A percentile compares a stretch with the other conserved stretches of the same genome.
Evolutionary conservation across 2,329 filamentous ascomycete species (phyloP).

Genomic region (Botrytis fabae): DNA sequence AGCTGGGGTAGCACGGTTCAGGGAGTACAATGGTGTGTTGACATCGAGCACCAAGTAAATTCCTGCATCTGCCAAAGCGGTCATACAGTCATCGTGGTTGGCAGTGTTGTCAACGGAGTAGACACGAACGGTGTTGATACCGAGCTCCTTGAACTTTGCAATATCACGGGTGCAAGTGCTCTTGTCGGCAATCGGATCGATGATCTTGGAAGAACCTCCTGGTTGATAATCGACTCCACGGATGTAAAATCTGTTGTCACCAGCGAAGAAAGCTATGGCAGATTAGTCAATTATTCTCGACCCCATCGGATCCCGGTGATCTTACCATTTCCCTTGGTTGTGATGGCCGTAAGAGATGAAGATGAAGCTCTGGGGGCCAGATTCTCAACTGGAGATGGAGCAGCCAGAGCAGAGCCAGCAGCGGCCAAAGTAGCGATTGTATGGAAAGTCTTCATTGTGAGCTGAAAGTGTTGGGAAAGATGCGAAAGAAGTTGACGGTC

Average conservation of each 20-base stretch:
- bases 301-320: not conserved
- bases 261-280: slow-evolving; percentile 37
- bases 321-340: slow-evolving; percentile 41
- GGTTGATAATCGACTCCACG: slow-evolving; percentile 64
- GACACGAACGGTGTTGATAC: slow-evolving; percentile 71
- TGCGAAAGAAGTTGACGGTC: slow-evolving; percentile 3
- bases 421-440: slow-evolving; percentile 38
- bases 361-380: slow-evolving; percentile 30
- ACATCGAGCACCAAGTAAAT: slow-evolving; percentile 74
- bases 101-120: slow-evolving; percentile 72
- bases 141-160: slow-evolving; percentile 65
- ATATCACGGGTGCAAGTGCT: slow-evolving; percentile 64
- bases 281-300: slow-evolving; percentile 16
- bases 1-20: slow-evolving; percentile 61
- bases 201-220: slow-evolving; percentile 59
- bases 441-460: slow-evolving; percentile 38
- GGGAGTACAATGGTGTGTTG: slow-evolving; percentile 70
- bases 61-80: slow-evolving; percentile 62
- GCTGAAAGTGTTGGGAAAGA: not conserved
- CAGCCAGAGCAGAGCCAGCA: slow-evolving; percentile 29
- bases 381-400: slow-evolving; percentile 30
- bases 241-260: slow-evolving; percentile 51
- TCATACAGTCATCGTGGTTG: slow-evolving; percentile 70
- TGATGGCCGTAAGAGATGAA: slow-evolving; percentile 34
- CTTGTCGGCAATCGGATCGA: slow-evolving; percentile 63